Evolutionary conservation across 805 yeast species (phyloP).

Genomic region (Candida sphagnicola): DNA sequence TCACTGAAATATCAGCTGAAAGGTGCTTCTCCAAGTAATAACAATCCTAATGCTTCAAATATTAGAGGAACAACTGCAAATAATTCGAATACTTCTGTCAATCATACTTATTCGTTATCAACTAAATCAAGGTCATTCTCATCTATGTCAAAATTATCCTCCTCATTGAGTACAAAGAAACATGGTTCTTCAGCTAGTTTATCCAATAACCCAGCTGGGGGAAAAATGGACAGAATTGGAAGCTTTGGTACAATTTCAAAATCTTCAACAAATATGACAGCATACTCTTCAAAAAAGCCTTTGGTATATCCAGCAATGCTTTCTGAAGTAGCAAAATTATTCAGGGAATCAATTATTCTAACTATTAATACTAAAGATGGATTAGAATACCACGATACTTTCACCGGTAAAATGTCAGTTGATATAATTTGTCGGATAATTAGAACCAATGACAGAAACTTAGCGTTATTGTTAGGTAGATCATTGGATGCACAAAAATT

Average conservation of each 20-base stretch:
- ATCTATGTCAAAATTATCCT: conserved; percentile 38
- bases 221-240: conserved; percentile 25
- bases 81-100: conserved; percentile 15
- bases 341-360: conserved; percentile 63
- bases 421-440: conserved; percentile 83
- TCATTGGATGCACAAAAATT: conserved; percentile 91
- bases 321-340: conserved; percentile 77
- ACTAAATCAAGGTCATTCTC: conserved; percentile 40
- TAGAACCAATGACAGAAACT: conserved; percentile 84
- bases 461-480: conserved; percentile 85
- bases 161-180: conserved; percentile 38
- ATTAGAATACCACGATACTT: conserved; percentile 85
- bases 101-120: conserved; percentile 33
- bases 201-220: conserved; percentile 1
- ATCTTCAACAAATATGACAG: conserved; percentile 33
- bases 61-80: neutral
- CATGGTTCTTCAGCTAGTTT: conserved; percentile 31
- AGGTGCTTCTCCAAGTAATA: neutral
- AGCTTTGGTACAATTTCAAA: conserved; percentile 20
- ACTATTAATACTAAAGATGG: conserved; percentile 88
- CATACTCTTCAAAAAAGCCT: conserved; percentile 49
- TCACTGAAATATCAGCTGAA: conserved; percentile 9
- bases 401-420: conserved; percentile 91
- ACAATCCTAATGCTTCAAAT: neutral
- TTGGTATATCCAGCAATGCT: conserved; percentile 85